phyloP scores from a whole-genome alignment of 2,329 filamentous ascomycete genomes.

The Xylaria sp. region DNA sequence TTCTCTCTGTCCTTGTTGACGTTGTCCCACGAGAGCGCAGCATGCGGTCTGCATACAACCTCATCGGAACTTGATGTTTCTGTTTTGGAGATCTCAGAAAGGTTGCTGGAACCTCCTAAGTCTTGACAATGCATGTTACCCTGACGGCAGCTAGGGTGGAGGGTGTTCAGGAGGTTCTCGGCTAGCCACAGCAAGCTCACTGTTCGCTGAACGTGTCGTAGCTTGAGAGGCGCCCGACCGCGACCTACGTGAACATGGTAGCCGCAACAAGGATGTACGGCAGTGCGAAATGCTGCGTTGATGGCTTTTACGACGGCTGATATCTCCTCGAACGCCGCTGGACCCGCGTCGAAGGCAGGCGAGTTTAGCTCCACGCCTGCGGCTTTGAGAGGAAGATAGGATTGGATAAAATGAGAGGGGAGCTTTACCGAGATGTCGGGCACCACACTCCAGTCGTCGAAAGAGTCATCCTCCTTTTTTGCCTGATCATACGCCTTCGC shows the following conservation, averaged over 20 bases:
- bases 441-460: conserved; percentile 19
- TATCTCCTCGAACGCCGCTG: conserved; percentile 17
- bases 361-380: conserved; percentile 23
- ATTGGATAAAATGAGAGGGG: background rate
- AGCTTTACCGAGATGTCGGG: conserved; percentile 9
- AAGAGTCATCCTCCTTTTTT: background rate
- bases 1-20: conserved; percentile 6
- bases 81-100: background rate
- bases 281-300: conserved; percentile 14
- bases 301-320: conserved; percentile 18
- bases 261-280: conserved; percentile 18
- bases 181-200: conserved; percentile 18
- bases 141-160: conserved; percentile 21
- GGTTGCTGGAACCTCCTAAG: background rate
- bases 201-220: conserved; percentile 16
- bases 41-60: background rate
- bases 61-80: background rate
- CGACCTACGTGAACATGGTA: conserved; percentile 25
- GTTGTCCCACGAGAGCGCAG: background rate
- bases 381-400: conserved; percentile 6
- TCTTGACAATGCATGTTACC: conserved; percentile 12
- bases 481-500: background rate
- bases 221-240: background rate
- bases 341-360: conserved; percentile 7
- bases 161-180: conserved; percentile 10